These are phyloP conservation scores for Globisporangium nodosum DNA, from an alignment of 352 stramenopile genomes.

Conservation along the genomic window DNA sequence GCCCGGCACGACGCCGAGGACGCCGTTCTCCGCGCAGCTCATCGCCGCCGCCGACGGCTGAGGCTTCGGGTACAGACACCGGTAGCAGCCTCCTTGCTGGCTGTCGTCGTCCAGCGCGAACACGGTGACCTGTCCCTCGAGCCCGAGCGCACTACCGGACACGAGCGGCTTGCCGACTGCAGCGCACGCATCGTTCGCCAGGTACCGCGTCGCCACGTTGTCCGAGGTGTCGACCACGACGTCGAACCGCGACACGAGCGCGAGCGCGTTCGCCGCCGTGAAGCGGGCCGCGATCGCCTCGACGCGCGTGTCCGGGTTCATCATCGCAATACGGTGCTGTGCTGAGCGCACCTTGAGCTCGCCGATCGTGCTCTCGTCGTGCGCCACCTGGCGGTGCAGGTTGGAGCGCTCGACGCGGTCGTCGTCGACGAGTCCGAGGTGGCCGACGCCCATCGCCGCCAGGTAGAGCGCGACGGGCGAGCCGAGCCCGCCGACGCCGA, in stretches of 20 bases:
- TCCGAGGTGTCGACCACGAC: constrained; percentile 95
- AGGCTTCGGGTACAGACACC: constrained; percentile 94
- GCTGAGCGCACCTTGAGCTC: constrained; percentile 91
- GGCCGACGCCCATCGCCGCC: constrained; percentile 90
- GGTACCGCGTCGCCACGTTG: constrained; percentile 94
- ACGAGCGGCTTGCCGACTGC: constrained; percentile 81
- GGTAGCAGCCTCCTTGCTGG: constrained; percentile 83
- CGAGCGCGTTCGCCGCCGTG: constrained; percentile 68
- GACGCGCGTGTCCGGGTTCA: constrained; percentile 85
- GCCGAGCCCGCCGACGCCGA: constrained; percentile 95
- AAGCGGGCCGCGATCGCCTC: constrained; percentile 48
- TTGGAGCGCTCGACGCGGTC: constrained; percentile 96
- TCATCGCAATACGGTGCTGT: constrained; percentile 22
- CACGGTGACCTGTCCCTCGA: constrained; percentile 96
- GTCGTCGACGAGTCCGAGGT: constrained; percentile 92
- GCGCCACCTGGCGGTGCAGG: constrained; percentile 96
- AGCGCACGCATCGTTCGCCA: constrained; percentile 95
- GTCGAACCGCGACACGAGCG: constrained; percentile 76
- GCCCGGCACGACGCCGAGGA: constrained; percentile 93
- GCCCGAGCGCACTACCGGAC: constrained; percentile 92
- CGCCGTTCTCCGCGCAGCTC: constrained; percentile 94
- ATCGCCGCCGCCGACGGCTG: constrained; percentile 34
- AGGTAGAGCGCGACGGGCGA: constrained; percentile 95
- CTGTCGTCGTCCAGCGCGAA: constrained; percentile 78
- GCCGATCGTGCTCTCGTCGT: constrained; percentile 76